These are phyloP conservation scores for Pichia exigua DNA, from an alignment of 805 yeast genomes.

Conservation along the genomic window DNA sequence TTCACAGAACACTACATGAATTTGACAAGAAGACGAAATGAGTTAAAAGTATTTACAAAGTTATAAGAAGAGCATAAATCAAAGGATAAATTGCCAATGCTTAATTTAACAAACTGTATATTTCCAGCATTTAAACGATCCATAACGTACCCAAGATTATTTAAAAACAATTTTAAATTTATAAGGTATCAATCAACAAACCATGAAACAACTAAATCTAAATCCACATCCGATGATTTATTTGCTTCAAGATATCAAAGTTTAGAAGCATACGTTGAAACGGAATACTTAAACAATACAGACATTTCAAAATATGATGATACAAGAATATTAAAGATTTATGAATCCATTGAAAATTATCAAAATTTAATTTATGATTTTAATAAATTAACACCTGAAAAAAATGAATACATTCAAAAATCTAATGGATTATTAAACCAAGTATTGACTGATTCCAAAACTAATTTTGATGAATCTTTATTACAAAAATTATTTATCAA, in stretches of 20 bases:
- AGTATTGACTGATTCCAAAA: conserved; percentile 14
- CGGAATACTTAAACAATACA: conserved; percentile 3
- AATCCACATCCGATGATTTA: conserved; percentile 8
- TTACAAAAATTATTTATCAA: conserved; percentile 18
- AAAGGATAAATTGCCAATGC: background rate
- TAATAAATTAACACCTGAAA: conserved; percentile 15
- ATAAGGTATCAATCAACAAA: conserved; percentile 11
- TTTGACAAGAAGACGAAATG: background rate
- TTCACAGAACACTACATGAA: background rate
- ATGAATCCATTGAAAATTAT: conserved; percentile 17
- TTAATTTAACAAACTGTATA: background rate
- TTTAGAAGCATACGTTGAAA: conserved; percentile 8
- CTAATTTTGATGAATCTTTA: conserved; percentile 15
- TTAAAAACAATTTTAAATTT: background rate
- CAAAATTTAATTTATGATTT: conserved; percentile 22
- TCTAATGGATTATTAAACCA: conserved; percentile 17
- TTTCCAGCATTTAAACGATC: background rate
- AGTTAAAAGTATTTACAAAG: too few relatives aligned
- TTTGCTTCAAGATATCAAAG: conserved; percentile 8
- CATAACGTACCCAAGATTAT: background rate
- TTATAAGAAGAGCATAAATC: background rate
- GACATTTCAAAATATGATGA: background rate
- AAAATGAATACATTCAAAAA: conserved; percentile 15
- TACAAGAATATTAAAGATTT: conserved; percentile 3
- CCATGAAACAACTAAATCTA: background rate